Evolutionary conservation across 352 stramenopile genomes (phyloP).

Genomic region (Achlya hypogyna): DNA sequence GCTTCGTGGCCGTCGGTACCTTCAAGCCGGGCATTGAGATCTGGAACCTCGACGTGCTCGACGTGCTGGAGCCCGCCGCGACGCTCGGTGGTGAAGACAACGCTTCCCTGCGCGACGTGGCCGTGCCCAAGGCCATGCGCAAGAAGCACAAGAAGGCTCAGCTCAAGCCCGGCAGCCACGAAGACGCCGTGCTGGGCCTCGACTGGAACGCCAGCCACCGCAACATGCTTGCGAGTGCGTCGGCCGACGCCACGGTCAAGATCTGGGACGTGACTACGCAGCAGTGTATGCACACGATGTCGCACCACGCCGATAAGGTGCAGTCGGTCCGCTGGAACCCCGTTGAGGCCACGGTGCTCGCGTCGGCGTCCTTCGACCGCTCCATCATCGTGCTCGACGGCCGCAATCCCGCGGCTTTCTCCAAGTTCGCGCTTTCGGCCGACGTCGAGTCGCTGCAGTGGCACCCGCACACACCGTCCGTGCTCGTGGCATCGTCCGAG

Average conservation of each 20-base stretch:
- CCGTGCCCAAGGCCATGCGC: slow-evolving; percentile 57
- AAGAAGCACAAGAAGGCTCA: slow-evolving; percentile 64
- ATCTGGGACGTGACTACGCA: slow-evolving; percentile 91
- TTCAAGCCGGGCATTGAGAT: slow-evolving; percentile 99
- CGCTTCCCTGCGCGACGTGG: slow-evolving; percentile 62
- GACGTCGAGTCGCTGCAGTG: slow-evolving; percentile 91
- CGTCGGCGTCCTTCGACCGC: slow-evolving; percentile 92
- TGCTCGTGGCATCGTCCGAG: slow-evolving; percentile 90
- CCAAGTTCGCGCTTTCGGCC: slow-evolving; percentile 67
- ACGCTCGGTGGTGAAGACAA: slow-evolving; percentile 92
- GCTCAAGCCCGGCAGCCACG: slow-evolving; percentile 92
- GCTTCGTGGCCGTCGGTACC: slow-evolving; percentile 98
- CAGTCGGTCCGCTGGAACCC: slow-evolving; percentile 96
- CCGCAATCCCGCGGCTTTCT: slow-evolving; percentile 70
- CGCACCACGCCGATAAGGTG: slow-evolving; percentile 98
- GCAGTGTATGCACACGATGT: slow-evolving; percentile 92
- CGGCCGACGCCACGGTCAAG: slow-evolving; percentile 97
- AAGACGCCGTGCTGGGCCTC: slow-evolving; percentile 96
- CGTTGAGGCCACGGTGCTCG: slow-evolving; percentile 92
- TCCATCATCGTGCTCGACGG: slow-evolving; percentile 92
- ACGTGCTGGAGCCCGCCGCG: slow-evolving; percentile 94
- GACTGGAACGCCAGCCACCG: slow-evolving; percentile 96
- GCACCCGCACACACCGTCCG: slow-evolving; percentile 88
- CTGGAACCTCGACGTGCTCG: slow-evolving; percentile 99
- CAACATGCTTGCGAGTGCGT: slow-evolving; percentile 97